phyloP scores from a whole-genome alignment of 1,284 basidiomycete species.

The Moesziomyces parantarcticus region DNA sequence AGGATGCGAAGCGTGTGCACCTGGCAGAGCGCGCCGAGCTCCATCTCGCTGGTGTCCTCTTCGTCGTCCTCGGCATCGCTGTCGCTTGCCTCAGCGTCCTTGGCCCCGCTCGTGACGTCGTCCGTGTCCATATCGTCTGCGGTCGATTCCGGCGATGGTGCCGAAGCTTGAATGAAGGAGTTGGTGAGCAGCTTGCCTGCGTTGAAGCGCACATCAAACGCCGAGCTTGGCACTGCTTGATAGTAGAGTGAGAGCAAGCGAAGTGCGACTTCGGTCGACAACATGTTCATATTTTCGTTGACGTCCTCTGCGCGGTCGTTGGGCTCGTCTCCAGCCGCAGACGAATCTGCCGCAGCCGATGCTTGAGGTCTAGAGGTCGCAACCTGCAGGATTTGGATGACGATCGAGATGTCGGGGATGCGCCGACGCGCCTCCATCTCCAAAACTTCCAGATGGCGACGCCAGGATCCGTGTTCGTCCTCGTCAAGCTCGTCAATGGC shows the following conservation, averaged over 20 bases:
- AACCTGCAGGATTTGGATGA: conserved; percentile 67
- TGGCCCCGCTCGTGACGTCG: background rate
- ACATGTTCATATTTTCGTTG: conserved; percentile 68
- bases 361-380: conserved; percentile 31
- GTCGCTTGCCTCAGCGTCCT: conserved; percentile 48
- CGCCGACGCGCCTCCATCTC: conserved; percentile 53
- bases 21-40: conserved; percentile 76
- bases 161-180: conserved; percentile 65
- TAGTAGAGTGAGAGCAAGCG: conserved; percentile 86
- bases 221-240: conserved; percentile 77
- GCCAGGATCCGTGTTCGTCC: conserved; percentile 71
- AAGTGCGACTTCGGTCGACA: conserved; percentile 82
- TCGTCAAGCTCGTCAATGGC: conserved; percentile 73
- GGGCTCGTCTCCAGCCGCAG: background rate
- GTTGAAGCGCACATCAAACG: conserved; percentile 84
- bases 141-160: background rate
- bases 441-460: conserved; percentile 17
- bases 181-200: conserved; percentile 80
- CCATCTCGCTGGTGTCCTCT: conserved; percentile 69
- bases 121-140: conserved; percentile 2
- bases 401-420: conserved; percentile 64
- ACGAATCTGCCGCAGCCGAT: conserved; percentile 1
- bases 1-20: conserved; percentile 78
- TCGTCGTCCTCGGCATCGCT: conserved; percentile 51
- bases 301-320: conserved; percentile 18